phyloP scores from a whole-genome alignment of 495 filamentous ascomycete species.

The Hyaloscypha variabilis region DNA sequence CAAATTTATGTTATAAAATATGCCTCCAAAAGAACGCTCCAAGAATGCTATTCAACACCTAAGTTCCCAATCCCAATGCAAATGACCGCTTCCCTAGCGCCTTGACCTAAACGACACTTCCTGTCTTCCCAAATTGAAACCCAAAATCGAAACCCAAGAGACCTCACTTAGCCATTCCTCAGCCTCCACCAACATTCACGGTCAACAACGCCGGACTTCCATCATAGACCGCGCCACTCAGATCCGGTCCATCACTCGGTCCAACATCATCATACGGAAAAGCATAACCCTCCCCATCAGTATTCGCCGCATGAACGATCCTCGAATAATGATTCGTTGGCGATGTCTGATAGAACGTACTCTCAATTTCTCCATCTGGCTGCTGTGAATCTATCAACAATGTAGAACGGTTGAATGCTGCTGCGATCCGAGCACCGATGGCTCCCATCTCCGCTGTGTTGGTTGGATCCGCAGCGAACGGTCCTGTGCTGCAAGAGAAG shows the following conservation, averaged over 20 bases:
- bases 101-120: background rate
- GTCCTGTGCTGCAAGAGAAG: slow-evolving; percentile 69
- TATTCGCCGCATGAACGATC: slow-evolving; percentile 64
- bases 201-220: slow-evolving; percentile 22
- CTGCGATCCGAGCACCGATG: slow-evolving; percentile 58
- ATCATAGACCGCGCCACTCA: slow-evolving; percentile 50
- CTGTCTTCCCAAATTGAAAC: background rate
- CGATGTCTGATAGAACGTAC: slow-evolving; percentile 58
- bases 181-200: slow-evolving; percentile 22
- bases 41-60: background rate
- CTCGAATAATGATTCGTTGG: slow-evolving; percentile 73
- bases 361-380: slow-evolving; percentile 56
- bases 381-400: slow-evolving; percentile 50
- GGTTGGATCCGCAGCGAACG: slow-evolving; percentile 61
- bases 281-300: slow-evolving; percentile 69
- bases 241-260: slow-evolving; percentile 56
- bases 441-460: slow-evolving; percentile 53
- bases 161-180: background rate
- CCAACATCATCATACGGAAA: slow-evolving; percentile 80
- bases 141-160: too few species aligned
- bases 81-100: background rate
- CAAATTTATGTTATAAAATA: background rate
- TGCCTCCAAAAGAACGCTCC: background rate
- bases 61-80: background rate
- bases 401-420: slow-evolving; percentile 70